These are phyloP conservation scores for Candida sithepensis DNA, from an alignment of 805 yeast genomes.

Conservation along the genomic window DNA sequence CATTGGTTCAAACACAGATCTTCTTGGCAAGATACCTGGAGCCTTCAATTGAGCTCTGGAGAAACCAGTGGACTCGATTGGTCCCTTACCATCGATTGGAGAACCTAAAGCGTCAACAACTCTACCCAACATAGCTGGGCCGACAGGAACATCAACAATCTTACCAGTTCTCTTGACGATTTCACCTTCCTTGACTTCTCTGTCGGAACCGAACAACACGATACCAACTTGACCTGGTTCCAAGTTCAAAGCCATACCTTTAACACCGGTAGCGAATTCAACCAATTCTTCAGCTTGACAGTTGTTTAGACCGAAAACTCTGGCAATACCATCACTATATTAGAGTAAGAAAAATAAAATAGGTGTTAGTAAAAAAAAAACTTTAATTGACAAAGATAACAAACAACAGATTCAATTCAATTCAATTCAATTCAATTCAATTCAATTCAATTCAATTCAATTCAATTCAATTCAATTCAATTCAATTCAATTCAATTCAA, in stretches of 20 bases:
- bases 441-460: too few species aligned
- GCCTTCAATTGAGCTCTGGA: conserved; percentile 99
- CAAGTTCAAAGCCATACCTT: conserved; percentile 99
- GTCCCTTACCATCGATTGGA: conserved; percentile 99
- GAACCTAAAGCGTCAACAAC: conserved; percentile 99
- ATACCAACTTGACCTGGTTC: conserved; percentile 99
- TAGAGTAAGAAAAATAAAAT: conserved; percentile 1
- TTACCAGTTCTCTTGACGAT: conserved; percentile 99
- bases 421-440: too few species aligned
- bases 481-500: too few species aligned
- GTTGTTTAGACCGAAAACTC: conserved; percentile 99
- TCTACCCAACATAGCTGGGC: conserved; percentile 97
- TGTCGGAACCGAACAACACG: conserved; percentile 98
- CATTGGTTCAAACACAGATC: conserved; percentile 97
- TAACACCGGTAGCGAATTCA: conserved; percentile 98
- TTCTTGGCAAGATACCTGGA: conserved; percentile 99
- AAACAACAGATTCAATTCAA: too few species aligned
- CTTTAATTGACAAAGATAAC: too few species aligned
- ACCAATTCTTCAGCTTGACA: conserved; percentile 99
- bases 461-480: too few species aligned
- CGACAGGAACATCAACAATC: conserved; percentile 99
- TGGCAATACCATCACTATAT: conserved; percentile 98
- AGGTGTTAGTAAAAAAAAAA: conserved; percentile 38
- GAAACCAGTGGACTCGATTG: conserved; percentile 77
- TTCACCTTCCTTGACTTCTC: conserved; percentile 98